phyloP scores from a whole-genome alignment of 2,329 filamentous ascomycete genomes.

The Ceratocystis lukuohia region DNA sequence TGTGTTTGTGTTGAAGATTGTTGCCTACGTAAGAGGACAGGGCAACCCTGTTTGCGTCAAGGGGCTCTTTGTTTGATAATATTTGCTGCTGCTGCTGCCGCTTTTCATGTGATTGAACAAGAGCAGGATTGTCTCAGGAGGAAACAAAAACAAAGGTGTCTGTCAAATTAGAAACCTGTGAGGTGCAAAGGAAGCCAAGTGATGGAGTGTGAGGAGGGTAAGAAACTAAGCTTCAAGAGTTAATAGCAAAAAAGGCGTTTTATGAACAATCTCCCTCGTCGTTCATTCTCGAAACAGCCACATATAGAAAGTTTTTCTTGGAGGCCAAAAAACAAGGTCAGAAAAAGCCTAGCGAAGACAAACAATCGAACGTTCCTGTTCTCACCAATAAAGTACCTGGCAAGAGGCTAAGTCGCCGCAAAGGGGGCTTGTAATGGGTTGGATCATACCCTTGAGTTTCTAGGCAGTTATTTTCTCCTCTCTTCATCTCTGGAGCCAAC shows the following conservation, averaged over 20 bases:
- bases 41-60: neutral
- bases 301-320: too few species aligned
- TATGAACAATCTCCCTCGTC: neutral
- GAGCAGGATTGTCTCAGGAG: neutral
- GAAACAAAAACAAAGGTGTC: neutral
- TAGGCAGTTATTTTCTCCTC: too few species aligned
- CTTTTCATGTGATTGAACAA: neutral
- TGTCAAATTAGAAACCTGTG: neutral
- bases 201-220: neutral
- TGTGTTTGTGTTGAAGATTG: neutral
- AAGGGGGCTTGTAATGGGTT: too few species aligned
- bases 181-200: neutral
- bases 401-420: too few species aligned
- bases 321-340: too few species aligned
- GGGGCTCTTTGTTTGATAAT: neutral
- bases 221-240: neutral
- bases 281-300: neutral
- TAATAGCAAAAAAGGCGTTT: neutral
- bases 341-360: too few species aligned
- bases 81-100: too few species aligned
- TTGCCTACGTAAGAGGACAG: neutral
- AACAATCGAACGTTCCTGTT: too few species aligned
- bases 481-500: too few species aligned
- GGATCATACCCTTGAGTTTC: too few species aligned
- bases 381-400: too few species aligned